phyloP scores from a whole-genome alignment of 2,329 filamentous ascomycete genomes.

The Colletotrichum horii region DNA sequence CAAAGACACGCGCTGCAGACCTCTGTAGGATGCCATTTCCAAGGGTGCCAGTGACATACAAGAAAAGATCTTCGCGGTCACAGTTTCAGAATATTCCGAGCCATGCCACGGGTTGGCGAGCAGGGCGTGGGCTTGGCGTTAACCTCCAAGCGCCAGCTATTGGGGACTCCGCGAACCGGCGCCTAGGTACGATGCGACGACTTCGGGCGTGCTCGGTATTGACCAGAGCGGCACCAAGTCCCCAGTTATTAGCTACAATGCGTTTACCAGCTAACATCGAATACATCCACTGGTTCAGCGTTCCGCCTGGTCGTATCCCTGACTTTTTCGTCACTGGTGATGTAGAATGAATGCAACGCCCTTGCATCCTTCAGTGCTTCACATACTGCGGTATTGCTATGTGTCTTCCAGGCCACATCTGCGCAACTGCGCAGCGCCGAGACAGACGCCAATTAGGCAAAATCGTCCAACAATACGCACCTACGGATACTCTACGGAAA shows the following conservation, averaged over 20 bases:
- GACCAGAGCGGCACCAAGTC: not conserved
- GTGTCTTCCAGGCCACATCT: not conserved
- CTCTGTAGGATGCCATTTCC: not conserved
- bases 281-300: not conserved
- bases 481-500: not conserved
- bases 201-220: conserved; percentile 3
- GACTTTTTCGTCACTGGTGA: not conserved
- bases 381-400: not conserved
- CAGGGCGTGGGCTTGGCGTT: not conserved
- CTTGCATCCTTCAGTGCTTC: not conserved
- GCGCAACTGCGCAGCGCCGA: not conserved
- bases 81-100: not conserved
- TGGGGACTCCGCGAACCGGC: conserved; percentile 7
- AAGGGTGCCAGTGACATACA: not conserved
- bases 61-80: not conserved
- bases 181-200: not conserved
- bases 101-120: not conserved
- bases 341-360: not conserved
- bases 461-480: not conserved
- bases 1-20: not conserved
- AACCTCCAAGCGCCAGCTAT: not conserved
- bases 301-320: not conserved
- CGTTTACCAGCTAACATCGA: not conserved
- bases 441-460: not conserved
- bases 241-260: not conserved